Conservation (phyloP, 148 eudicot genomes). For the Silene uniflora region DNA sequence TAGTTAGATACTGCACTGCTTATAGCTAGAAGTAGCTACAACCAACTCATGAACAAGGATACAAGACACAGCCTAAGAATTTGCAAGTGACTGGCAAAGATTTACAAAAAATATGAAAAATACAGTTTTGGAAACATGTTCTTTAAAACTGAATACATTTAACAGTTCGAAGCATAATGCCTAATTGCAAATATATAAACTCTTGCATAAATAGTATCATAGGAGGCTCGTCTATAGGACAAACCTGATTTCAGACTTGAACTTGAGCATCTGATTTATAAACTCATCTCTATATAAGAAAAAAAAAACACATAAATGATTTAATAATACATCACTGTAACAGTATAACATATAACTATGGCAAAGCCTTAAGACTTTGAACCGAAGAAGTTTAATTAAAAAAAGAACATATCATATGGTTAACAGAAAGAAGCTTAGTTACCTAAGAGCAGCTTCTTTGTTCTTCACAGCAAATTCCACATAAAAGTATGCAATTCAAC, state of each 20-base stretch:
- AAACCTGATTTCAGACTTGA: constrained; percentile 64
- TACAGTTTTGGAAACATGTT: not conserved
- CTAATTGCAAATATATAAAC: not conserved
- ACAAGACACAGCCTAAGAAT: not conserved
- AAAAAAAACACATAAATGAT: not conserved
- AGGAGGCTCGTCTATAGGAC: constrained; percentile 10
- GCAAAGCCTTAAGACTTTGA: not conserved
- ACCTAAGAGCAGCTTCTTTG: constrained; percentile 53
- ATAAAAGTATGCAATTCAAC: constrained; percentile 17
- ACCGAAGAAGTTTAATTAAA: not conserved
- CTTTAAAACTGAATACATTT: not conserved
- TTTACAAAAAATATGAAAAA: not conserved
- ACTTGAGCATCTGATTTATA: constrained; percentile 52
- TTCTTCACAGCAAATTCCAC: constrained; percentile 32
- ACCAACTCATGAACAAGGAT: not conserved
- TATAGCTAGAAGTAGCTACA: constrained; percentile 2
- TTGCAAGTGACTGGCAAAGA: not conserved
- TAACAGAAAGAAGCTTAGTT: constrained; percentile 11
- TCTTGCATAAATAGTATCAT: not conserved
- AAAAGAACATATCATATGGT: constrained; percentile 5
- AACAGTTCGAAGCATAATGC: not conserved
- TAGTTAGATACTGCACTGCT: not conserved
- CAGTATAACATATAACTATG: not conserved
- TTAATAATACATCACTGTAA: not conserved
- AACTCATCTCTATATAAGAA: constrained; percentile 60